Evolutionary conservation across 805 yeast species (phyloP).

Genomic region (Diddensiella caesifluorescens): DNA sequence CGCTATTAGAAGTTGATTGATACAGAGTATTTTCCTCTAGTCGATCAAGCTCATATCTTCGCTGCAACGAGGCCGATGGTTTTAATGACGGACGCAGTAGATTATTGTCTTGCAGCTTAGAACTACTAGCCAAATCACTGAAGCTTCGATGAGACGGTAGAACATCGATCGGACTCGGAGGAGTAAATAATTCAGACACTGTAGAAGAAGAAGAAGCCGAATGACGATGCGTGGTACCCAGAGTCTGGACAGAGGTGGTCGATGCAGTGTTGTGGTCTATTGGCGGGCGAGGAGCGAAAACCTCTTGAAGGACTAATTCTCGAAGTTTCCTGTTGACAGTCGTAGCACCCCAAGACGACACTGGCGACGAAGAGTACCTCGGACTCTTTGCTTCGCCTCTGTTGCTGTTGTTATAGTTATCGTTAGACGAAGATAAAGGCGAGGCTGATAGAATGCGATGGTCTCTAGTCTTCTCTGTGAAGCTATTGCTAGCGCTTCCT

Average conservation of each 20-base stretch:
- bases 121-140: slow-evolving; percentile 9
- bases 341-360: slow-evolving; percentile 48
- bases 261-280: not conserved
- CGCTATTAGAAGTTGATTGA: not conserved
- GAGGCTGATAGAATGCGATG: slow-evolving; percentile 26
- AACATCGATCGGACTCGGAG: slow-evolving; percentile 4
- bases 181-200: not conserved
- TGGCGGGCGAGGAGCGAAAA: slow-evolving; percentile 47
- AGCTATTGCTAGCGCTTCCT: slow-evolving; percentile 6
- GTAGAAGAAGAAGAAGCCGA: slow-evolving; percentile 5
- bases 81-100: not conserved
- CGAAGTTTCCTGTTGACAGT: slow-evolving; percentile 65
- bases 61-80: not conserved
- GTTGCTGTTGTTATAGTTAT: not conserved
- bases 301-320: slow-evolving; percentile 67
- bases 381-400: not conserved
- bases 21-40: too few species aligned
- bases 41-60: slow-evolving; percentile 2
- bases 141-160: slow-evolving; percentile 8
- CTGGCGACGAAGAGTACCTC: slow-evolving; percentile 3
- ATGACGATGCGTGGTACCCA: not conserved
- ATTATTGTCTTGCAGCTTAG: not conserved
- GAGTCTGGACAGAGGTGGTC: not conserved
- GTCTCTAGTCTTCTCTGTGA: slow-evolving; percentile 1
- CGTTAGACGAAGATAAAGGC: slow-evolving; percentile 26